Percentiles rank a stretch among this genome's conserved stretches.
phyloP scores from a whole-genome alignment of 2,329 filamentous ascomycete genomes.

The Talaromyces funiculosus region DNA sequence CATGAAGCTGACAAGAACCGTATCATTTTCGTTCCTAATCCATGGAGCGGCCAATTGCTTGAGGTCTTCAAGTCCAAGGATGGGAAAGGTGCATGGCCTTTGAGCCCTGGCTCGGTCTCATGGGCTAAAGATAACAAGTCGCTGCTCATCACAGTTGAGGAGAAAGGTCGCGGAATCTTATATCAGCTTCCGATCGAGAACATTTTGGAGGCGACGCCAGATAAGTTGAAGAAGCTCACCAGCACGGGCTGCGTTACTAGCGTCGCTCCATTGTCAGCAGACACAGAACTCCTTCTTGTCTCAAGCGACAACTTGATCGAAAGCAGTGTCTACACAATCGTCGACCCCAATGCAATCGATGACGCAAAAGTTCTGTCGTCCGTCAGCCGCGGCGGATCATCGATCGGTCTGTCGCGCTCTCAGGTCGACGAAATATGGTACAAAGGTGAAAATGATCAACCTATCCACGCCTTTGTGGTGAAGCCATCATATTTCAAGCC shows the following conservation, averaged over 20 bases:
- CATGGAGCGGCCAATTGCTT: constrained; percentile 36
- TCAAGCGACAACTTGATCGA: constrained; percentile 42
- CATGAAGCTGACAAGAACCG: constrained; percentile 45
- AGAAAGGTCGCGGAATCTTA: constrained; percentile 38
- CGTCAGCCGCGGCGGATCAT: constrained; percentile 28
- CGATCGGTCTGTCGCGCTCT: constrained; percentile 37
- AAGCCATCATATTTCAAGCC: constrained; percentile 44
- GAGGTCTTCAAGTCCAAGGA: constrained; percentile 35
- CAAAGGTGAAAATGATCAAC: constrained; percentile 39
- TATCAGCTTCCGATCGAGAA: constrained; percentile 35
- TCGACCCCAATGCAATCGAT: constrained; percentile 30
- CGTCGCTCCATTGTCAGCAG: constrained; percentile 29
- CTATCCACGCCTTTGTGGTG: constrained; percentile 43
- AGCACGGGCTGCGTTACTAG: constrained; percentile 37
- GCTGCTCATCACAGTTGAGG: constrained; percentile 38
- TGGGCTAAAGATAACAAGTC: constrained; percentile 40
- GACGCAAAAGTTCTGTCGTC: constrained; percentile 35
- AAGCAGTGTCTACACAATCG: constrained; percentile 39
- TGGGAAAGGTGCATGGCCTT: constrained; percentile 37
- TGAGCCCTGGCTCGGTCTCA: constrained; percentile 37
- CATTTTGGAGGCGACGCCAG: constrained; percentile 24
- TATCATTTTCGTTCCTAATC: constrained; percentile 39
- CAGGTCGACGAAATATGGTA: constrained; percentile 45
- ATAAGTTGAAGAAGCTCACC: constrained; percentile 34
- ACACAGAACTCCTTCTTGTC: constrained; percentile 36